A percentile compares a stretch with the other conserved stretches of the same genome.
These are phyloP conservation scores for Emergomyces pasteurianus DNA, from an alignment of 2,329 filamentous ascomycete genomes.

Conservation along the genomic window DNA sequence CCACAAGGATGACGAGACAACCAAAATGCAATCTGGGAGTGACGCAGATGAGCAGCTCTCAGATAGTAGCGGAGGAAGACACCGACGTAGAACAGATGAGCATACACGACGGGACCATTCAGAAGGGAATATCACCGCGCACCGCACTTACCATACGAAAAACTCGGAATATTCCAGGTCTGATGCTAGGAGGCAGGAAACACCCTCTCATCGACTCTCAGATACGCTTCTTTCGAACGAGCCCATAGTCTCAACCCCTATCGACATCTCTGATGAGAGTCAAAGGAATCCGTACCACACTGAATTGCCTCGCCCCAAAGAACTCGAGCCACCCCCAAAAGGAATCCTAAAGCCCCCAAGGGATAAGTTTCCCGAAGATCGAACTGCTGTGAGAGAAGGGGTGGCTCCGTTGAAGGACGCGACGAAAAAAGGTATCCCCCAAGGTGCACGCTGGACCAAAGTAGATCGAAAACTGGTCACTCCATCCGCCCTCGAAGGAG, in stretches of 20 bases:
- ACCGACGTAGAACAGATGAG: neutral
- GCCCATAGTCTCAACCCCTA: constrained; percentile 13
- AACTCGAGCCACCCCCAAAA: constrained; percentile 56
- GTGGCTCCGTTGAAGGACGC: constrained; percentile 90
- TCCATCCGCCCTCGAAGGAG: constrained; percentile 71
- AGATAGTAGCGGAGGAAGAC: constrained; percentile 1
- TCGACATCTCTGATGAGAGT: constrained; percentile 12
- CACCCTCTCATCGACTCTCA: constrained; percentile 14
- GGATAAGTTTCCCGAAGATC: constrained; percentile 74
- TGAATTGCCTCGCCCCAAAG: constrained; percentile 27
- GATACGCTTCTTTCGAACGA: constrained; percentile 10
- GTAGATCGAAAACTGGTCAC: constrained; percentile 82
- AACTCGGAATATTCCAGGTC: neutral
- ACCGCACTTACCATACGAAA: neutral
- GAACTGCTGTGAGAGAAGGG: constrained; percentile 71
- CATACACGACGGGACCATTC: neutral
- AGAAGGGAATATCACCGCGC: neutral
- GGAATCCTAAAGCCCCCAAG: constrained; percentile 79
- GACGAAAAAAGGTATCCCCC: constrained; percentile 60
- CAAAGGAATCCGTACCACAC: constrained; percentile 18
- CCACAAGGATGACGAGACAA: neutral
- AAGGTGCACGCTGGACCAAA: constrained; percentile 83
- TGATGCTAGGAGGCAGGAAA: neutral
- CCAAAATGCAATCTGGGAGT: neutral
- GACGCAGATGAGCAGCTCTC: constrained; percentile 3